Base-by-base conservation (phyloP, 2,329 filamentous ascomycete species). In the Bisporella sp. region DNA sequence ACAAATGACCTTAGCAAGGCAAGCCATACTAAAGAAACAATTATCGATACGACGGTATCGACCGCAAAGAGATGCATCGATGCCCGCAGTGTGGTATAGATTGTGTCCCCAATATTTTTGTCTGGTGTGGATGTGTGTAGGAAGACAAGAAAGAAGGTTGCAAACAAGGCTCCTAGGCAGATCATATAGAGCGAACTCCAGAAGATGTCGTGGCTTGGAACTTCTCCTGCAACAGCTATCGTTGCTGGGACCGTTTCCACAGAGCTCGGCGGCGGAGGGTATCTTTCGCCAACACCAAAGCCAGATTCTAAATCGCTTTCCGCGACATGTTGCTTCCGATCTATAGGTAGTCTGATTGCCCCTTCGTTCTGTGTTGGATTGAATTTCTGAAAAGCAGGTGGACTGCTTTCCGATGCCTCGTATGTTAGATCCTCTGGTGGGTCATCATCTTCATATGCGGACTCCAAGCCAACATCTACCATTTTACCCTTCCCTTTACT, bases 141-240 rank as follows among this genome's bases (percentile, higher is more conserved):
- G 74, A 87, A 95, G 29, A 96, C 86, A 11, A 99, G 76, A 56
- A 96, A 83, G 62, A 90, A 95, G 1, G 90, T 92, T 9, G 92
- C 87, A 62, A 97, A 80, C 63, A 97, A 79, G 39, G 85, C 86
- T 43, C 88, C 90, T 48, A 95, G 72, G 33, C 83, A 83, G 60
- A 97, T 93, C 45, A 95, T 71, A 66, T 91, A 99, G 41, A 96
- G 76, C 69, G 89, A 91, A 4, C 87, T 89, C 76, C 93, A 99
- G 70, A 97, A 95, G 5, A 84, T 76, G 67, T 99, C 93, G 66
- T 97, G 89, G 46, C 79, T 77, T 53, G 89, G 89, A 28, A 87
- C 78, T 62, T 91, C 85, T 46, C 77, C 76, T 40, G 83, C 72
- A 8, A 78, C 71, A 29, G 79, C 73, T 32, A 82, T 73, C 0